Evolutionary conservation across 768 basidiomycete genomes (phyloP).

Genomic region (Psilocybe azurescens): DNA sequence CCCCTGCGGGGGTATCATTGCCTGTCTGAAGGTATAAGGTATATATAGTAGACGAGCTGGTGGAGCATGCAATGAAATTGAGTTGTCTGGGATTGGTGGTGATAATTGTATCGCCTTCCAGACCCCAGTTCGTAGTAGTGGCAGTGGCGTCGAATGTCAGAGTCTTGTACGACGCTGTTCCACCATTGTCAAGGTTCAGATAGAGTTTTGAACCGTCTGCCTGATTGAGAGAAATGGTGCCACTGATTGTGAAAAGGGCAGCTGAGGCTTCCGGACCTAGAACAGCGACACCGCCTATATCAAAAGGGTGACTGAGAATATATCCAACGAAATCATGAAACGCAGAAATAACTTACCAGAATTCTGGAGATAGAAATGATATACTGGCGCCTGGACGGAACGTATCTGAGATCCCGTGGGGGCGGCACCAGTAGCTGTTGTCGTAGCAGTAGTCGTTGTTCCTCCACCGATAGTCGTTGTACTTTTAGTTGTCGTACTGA

Average conservation of each 20-base stretch:
- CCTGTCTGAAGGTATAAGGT: conserved; percentile 55
- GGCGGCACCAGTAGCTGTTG: conserved; percentile 36
- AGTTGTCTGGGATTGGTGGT: conserved; percentile 54
- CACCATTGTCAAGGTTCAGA: conserved; percentile 51
- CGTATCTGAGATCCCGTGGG: conserved; percentile 56
- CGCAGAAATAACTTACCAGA: conserved; percentile 35
- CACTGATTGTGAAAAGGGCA: conserved; percentile 54
- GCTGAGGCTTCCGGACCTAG: conserved; percentile 58
- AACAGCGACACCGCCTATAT: conserved; percentile 48
- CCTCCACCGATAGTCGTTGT: conserved; percentile 14
- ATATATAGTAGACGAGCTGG: conserved; percentile 45
- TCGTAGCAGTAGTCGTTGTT: conserved; percentile 28
- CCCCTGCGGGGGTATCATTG: conserved; percentile 49
- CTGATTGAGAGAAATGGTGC: conserved; percentile 49
- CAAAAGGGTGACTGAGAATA: not conserved
- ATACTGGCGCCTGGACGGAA: conserved; percentile 55
- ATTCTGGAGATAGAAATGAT: conserved; percentile 61
- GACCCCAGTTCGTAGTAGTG: conserved; percentile 57
- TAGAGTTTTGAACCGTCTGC: conserved; percentile 47
- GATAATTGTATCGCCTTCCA: conserved; percentile 66
- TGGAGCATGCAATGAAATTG: conserved; percentile 59
- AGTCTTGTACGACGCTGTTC: conserved; percentile 52
- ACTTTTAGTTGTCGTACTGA: conserved; percentile 3
- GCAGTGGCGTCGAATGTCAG: conserved; percentile 51
- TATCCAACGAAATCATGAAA: not conserved